Conservation (phyloP, 805 yeast genomes). For the Suhomyces pyralidae region DNA sequence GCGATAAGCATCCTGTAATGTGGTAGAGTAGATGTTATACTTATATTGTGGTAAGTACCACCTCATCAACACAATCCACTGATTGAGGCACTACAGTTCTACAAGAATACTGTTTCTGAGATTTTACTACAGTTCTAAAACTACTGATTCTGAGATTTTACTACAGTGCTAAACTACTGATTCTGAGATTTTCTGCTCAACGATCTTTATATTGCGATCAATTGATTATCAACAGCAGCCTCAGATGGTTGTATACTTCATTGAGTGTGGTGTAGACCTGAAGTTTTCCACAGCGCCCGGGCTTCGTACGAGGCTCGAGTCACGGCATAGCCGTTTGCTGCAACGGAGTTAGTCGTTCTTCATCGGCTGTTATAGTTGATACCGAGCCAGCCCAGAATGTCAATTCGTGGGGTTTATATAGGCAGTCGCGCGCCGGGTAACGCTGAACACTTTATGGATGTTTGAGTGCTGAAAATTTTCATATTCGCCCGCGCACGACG, state of each 20-base stretch:
- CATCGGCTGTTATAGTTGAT: constrained; percentile 62
- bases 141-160: too few relatives aligned
- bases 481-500: constrained; percentile 4
- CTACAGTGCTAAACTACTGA: too few relatives aligned
- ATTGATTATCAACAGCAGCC: constrained; percentile 33
- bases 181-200: too few relatives aligned
- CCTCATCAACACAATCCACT: too few relatives aligned
- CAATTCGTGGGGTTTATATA: too few relatives aligned
- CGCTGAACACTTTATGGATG: background rate
- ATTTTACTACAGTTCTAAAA: too few relatives aligned
- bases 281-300: constrained; percentile 55
- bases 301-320: constrained; percentile 10
- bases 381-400: background rate
- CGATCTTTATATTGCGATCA: too few relatives aligned
- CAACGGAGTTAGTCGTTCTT: constrained; percentile 45
- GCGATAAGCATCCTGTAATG: too few relatives aligned
- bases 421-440: background rate
- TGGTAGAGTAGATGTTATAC: too few relatives aligned
- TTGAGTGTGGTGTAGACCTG: constrained; percentile 49
- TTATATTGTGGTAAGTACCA: too few relatives aligned
- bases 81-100: too few relatives aligned
- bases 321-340: constrained; percentile 24
- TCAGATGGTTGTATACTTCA: constrained; percentile 29
- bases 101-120: too few relatives aligned
- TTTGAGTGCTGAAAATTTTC: constrained; percentile 3